These are phyloP conservation scores for Hirsutella minnesotensis DNA, from an alignment of 2,329 filamentous ascomycete genomes.

Conservation along the genomic window DNA sequence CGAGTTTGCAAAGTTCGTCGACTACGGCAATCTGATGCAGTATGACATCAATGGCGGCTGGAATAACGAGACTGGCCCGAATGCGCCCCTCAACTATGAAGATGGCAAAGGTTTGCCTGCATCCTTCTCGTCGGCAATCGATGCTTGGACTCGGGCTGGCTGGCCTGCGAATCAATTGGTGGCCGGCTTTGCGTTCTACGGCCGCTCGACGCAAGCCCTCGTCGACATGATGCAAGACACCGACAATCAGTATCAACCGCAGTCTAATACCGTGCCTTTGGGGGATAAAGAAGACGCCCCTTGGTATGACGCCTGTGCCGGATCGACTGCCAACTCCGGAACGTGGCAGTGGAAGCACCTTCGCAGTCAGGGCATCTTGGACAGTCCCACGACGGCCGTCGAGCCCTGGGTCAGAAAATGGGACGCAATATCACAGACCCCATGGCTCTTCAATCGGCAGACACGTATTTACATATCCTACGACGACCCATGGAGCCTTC, in stretches of 20 bases:
- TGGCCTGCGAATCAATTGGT: conserved; percentile 4
- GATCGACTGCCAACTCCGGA: not conserved
- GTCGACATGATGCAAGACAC: conserved; percentile 1
- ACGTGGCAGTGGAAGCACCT: conserved; percentile 6
- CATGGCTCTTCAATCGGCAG: conserved; percentile 5
- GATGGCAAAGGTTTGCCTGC: conserved; percentile 1
- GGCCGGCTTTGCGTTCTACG: conserved; percentile 5
- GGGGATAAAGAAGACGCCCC: conserved; percentile 1
- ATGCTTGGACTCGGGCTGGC: conserved; percentile 2
- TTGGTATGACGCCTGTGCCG: not conserved
- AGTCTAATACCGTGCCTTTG: not conserved
- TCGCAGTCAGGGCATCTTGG: conserved; percentile 1
- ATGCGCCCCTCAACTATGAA: conserved; percentile 4
- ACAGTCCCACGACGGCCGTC: not conserved
- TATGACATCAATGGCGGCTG: conserved; percentile 7
- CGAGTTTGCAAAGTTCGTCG: not conserved
- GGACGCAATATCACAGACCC: conserved; percentile 4
- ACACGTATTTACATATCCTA: conserved; percentile 6
- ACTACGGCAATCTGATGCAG: conserved; percentile 2
- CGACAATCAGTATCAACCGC: conserved; percentile 3
- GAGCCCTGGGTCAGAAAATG: conserved; percentile 5
- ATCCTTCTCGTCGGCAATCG: conserved; percentile 3
- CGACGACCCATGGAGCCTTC: conserved; percentile 6
- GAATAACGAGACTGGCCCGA: conserved; percentile 1
- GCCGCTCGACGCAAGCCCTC: conserved; percentile 1